Percentiles rank a stretch among this genome's conserved stretches.
Conservation (phyloP, 2,329 filamentous ascomycete genomes). For the Beauveria scarabaeidicola region DNA sequence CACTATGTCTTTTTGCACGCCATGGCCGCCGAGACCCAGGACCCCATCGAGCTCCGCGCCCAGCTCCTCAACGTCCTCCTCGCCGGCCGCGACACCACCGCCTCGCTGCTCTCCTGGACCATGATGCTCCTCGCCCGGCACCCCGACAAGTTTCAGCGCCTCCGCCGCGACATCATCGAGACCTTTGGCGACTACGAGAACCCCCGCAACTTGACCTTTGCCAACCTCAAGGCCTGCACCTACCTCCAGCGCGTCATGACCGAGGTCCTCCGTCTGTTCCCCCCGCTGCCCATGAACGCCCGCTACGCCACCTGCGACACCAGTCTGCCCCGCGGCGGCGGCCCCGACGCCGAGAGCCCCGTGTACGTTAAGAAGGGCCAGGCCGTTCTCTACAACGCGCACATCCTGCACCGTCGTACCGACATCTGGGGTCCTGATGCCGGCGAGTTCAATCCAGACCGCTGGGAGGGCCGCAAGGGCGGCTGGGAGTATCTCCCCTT, state of each 20-base stretch:
- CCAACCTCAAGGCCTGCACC: conserved; percentile 17
- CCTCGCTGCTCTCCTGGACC: conserved; percentile 39
- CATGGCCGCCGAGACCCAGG: conserved; percentile 25
- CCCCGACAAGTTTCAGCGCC: conserved; percentile 30
- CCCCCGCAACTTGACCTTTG: conserved; percentile 18
- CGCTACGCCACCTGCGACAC: conserved; percentile 37
- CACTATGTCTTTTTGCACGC: conserved; percentile 27
- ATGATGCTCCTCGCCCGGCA: conserved; percentile 29
- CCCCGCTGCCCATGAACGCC: conserved; percentile 35
- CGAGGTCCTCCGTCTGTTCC: conserved; percentile 27
- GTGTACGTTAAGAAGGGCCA: conserved; percentile 38
- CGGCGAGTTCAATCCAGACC: conserved; percentile 20
- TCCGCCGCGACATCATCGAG: conserved; percentile 32
- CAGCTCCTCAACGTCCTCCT: conserved; percentile 33
- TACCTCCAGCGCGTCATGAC: conserved; percentile 20
- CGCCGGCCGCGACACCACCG: conserved; percentile 47
- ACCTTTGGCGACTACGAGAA: conserved; percentile 40
- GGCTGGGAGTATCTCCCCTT: conserved; percentile 28
- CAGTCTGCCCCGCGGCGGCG: conserved; percentile 38
- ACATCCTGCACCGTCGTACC: conserved; percentile 24
- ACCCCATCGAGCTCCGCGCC: conserved; percentile 19
- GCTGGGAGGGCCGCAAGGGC: conserved; percentile 25
- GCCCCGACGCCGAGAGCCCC: conserved; percentile 32
- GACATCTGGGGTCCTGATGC: conserved; percentile 29
- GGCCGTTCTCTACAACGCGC: conserved; percentile 23